phyloP scores from a whole-genome alignment of 805 yeast genomes.

The Candida parachauliodes region DNA sequence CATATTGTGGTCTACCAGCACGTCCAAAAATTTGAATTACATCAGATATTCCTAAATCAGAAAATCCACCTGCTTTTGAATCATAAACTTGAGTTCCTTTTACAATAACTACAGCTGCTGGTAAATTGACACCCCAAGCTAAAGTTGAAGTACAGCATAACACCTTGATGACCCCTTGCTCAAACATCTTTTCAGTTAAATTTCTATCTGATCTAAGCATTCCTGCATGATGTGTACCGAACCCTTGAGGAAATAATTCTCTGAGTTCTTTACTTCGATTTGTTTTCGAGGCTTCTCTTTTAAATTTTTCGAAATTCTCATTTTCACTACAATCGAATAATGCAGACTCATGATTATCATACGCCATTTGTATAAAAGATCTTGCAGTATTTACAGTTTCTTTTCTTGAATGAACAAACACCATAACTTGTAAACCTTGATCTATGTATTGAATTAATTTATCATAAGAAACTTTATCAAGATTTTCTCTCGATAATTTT shows the following conservation, averaged over 20 bases:
- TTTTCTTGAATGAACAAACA: constrained; percentile 92
- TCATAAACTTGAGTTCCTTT: constrained; percentile 97
- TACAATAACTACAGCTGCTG: constrained; percentile 95
- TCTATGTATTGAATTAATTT: constrained; percentile 65
- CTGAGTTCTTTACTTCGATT: constrained; percentile 74
- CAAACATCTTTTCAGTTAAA: constrained; percentile 81
- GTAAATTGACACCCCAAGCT: constrained; percentile 99
- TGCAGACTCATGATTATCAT: constrained; percentile 51
- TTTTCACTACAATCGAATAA: constrained; percentile 56
- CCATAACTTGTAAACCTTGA: constrained; percentile 87
- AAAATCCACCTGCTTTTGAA: constrained; percentile 89
- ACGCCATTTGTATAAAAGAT: constrained; percentile 65
- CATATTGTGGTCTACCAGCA: constrained; percentile 98
- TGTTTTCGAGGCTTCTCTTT: constrained; percentile 61
- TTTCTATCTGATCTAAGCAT: constrained; percentile 89
- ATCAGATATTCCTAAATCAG: constrained; percentile 92
- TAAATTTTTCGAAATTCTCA: constrained; percentile 40
- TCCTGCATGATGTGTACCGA: constrained; percentile 97
- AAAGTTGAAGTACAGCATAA: constrained; percentile 94
- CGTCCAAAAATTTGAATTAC: constrained; percentile 98
- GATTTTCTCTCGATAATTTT: constrained; percentile 62
- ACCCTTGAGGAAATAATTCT: constrained; percentile 76
- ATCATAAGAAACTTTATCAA: constrained; percentile 74
- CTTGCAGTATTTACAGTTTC: constrained; percentile 86
- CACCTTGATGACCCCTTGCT: constrained; percentile 81